These are phyloP conservation scores for Termitomyces sp. DNA, from an alignment of 768 basidiomycete species.

Conservation along the genomic window DNA sequence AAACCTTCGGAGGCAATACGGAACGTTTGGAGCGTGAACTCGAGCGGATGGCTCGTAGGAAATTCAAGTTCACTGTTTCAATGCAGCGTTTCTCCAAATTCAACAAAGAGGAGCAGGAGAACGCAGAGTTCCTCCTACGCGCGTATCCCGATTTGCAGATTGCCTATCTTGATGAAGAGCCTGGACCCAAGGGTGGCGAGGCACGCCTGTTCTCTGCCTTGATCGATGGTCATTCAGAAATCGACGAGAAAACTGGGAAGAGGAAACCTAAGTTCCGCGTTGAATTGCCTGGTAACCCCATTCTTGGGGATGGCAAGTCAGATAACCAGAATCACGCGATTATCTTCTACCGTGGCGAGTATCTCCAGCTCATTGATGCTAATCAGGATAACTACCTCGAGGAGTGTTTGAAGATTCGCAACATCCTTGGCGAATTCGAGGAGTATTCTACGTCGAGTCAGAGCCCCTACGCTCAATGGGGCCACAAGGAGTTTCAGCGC, in stretches of 20 bases:
- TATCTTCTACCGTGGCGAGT: slow-evolving; percentile 98
- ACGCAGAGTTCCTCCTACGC: slow-evolving; percentile 94
- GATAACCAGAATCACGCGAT: slow-evolving; percentile 99
- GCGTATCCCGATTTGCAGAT: slow-evolving; percentile 99
- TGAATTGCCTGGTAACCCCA: slow-evolving; percentile 97
- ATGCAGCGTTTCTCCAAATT: slow-evolving; percentile 99
- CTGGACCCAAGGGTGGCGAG: slow-evolving; percentile 84
- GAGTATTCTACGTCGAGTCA: slow-evolving; percentile 88
- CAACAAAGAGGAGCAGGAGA: slow-evolving; percentile 98
- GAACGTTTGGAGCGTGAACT: slow-evolving; percentile 94
- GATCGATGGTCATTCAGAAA: slow-evolving; percentile 96
- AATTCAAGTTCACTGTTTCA: slow-evolving; percentile 97
- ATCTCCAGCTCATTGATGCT: slow-evolving; percentile 97
- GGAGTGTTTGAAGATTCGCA: slow-evolving; percentile 98
- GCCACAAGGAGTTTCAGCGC: slow-evolving; percentile 88
- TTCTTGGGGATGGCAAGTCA: slow-evolving; percentile 97
- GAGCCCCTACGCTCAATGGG: slow-evolving; percentile 95
- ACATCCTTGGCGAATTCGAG: slow-evolving; percentile 96
- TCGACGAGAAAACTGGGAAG: slow-evolving; percentile 84
- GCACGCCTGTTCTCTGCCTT: slow-evolving; percentile 87
- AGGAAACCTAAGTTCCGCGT: slow-evolving; percentile 96
- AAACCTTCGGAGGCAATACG: slow-evolving; percentile 94
- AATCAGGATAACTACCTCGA: slow-evolving; percentile 99
- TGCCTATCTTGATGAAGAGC: slow-evolving; percentile 96
- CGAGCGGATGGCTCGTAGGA: slow-evolving; percentile 94